These are phyloP conservation scores for Geotrichum siamense DNA, from an alignment of 1,139 yeast species.

Conservation along the genomic window DNA sequence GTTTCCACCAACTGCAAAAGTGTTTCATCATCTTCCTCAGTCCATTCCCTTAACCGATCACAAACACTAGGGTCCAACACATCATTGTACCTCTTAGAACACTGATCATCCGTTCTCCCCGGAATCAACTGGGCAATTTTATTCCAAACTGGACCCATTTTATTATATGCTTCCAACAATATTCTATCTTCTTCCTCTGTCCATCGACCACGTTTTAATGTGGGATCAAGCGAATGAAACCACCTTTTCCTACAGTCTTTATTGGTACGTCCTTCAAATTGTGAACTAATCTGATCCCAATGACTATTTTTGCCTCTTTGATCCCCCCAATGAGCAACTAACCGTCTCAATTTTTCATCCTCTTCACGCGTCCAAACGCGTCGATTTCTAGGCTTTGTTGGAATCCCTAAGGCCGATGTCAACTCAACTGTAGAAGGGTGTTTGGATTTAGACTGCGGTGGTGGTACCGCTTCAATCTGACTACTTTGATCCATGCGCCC, in stretches of 20 bases:
- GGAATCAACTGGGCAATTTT: slow-evolving; percentile 66
- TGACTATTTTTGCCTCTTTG: slow-evolving; percentile 67
- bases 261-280: slow-evolving; percentile 72
- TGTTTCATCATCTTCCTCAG: slow-evolving; percentile 62
- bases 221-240: slow-evolving; percentile 79
- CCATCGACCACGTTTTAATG: slow-evolving; percentile 80
- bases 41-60: slow-evolving; percentile 76
- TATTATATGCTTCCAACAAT: slow-evolving; percentile 55
- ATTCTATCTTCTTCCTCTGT: slow-evolving; percentile 71
- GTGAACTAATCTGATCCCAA: slow-evolving; percentile 66
- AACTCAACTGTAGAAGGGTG: slow-evolving; percentile 20
- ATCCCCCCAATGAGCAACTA: slow-evolving; percentile 76
- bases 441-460: slow-evolving; percentile 12
- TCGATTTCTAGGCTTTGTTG: slow-evolving; percentile 22
- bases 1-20: slow-evolving; percentile 58
- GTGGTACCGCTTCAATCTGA: neutral
- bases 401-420: slow-evolving; percentile 19
- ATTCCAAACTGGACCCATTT: slow-evolving; percentile 80
- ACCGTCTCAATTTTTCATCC: slow-evolving; percentile 60
- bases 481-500: neutral
- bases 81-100: slow-evolving; percentile 85
- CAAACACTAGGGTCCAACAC: slow-evolving; percentile 77
- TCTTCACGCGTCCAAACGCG: slow-evolving; percentile 79
- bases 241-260: slow-evolving; percentile 91
- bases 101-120: slow-evolving; percentile 91